Conservation (phyloP, 2,329 filamentous ascomycete genomes). For the Aspergillus neoniger region DNA sequence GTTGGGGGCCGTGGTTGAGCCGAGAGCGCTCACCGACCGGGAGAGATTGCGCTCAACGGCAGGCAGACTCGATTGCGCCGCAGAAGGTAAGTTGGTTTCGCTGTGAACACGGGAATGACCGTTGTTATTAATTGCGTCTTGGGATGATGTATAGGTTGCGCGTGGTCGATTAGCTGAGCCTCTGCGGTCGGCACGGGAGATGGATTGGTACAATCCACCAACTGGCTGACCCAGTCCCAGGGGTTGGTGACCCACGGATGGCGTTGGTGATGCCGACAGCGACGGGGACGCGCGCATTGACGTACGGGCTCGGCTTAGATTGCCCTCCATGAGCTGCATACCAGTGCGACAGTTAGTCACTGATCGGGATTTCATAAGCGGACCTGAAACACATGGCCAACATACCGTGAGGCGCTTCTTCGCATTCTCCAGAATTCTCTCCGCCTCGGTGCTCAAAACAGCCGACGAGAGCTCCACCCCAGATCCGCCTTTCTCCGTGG, state of each 20-base stretch:
- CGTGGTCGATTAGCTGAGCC: conserved; percentile 50
- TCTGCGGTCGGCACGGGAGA: conserved; percentile 42
- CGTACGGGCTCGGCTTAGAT: conserved; percentile 75
- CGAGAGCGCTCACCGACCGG: conserved; percentile 64
- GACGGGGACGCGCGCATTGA: conserved; percentile 60
- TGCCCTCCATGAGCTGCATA: conserved; percentile 84
- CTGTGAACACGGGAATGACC: conserved; percentile 64
- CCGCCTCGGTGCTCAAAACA: conserved; percentile 77
- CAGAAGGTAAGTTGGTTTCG: conserved; percentile 58
- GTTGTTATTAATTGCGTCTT: conserved; percentile 43
- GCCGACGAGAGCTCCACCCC: conserved; percentile 70
- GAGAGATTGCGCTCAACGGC: conserved; percentile 47
- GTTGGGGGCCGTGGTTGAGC: conserved; percentile 35
- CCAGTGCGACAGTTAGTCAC: conserved; percentile 19
- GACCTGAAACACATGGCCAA: conserved; percentile 13
- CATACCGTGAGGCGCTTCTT: conserved; percentile 84
- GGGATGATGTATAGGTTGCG: conserved; percentile 38
- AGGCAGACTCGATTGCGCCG: conserved; percentile 29
- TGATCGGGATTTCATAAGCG: neutral
- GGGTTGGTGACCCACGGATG: conserved; percentile 28
- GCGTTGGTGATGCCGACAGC: conserved; percentile 51
- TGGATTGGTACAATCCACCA: conserved; percentile 46
- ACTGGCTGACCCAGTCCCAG: conserved; percentile 43
- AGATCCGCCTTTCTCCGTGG: conserved; percentile 43
- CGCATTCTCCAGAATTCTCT: conserved; percentile 88